Evolutionary conservation across 495 filamentous ascomycete species (phyloP).

Genomic region (Hypoxylon lienhwacheense): DNA sequence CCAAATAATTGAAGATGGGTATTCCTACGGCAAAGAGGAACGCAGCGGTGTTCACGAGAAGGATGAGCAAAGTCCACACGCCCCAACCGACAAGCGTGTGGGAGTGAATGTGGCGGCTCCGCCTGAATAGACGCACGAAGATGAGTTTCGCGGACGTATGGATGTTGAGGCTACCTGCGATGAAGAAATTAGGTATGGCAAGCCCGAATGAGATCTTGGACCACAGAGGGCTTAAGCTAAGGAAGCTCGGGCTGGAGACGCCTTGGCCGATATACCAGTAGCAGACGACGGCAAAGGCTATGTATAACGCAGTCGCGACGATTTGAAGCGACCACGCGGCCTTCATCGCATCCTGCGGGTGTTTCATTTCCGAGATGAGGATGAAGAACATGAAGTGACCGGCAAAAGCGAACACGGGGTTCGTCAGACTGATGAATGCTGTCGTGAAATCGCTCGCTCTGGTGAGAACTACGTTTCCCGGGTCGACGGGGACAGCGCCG

Average conservation of each 20-base stretch:
- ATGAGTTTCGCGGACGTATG: conserved; percentile 60
- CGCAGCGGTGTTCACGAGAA: conserved; percentile 58
- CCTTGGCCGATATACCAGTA: conserved; percentile 64
- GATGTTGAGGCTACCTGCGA: conserved; percentile 69
- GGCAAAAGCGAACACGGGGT: conserved; percentile 65
- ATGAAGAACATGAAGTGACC: conserved; percentile 72
- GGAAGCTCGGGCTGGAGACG: conserved; percentile 63
- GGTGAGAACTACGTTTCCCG: conserved; percentile 28
- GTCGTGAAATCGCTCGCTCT: conserved; percentile 35
- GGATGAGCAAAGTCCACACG: conserved; percentile 59
- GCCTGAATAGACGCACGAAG: conserved; percentile 61
- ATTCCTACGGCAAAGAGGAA: conserved; percentile 69
- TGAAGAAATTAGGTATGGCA: conserved; percentile 70
- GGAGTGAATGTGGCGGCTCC: conserved; percentile 40
- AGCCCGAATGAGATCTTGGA: conserved; percentile 71
- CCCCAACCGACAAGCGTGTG: conserved; percentile 44
- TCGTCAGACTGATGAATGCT: conserved; percentile 60
- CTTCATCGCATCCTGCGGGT: conserved; percentile 53
- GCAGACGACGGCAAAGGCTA: conserved; percentile 61
- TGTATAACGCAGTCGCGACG: conserved; percentile 60
- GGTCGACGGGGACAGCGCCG: conserved; percentile 31
- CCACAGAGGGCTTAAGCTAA: conserved; percentile 56
- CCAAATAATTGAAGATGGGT: conserved; percentile 64
- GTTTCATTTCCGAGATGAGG: conserved; percentile 66
- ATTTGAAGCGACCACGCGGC: conserved; percentile 61